A percentile compares a stretch with the other conserved stretches of the same genome.
These are phyloP conservation scores for Geotrichum histeridarum DNA, from an alignment of 1,139 yeast species.

Conservation along the genomic window DNA sequence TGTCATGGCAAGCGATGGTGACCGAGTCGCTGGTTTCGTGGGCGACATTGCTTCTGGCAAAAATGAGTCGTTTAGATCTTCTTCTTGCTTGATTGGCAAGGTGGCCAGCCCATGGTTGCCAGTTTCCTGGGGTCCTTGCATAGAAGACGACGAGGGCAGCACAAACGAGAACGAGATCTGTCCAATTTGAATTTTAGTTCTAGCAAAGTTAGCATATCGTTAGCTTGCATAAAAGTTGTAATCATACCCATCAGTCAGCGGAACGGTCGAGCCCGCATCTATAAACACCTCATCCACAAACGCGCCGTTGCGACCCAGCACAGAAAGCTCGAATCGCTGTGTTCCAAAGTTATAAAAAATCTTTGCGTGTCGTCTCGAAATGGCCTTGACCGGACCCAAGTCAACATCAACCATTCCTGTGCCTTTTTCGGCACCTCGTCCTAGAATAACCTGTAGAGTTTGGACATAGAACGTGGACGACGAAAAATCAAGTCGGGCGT, in stretches of 20 bases:
- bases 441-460: slow-evolving; percentile 86
- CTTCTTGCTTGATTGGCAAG: slow-evolving; percentile 11
- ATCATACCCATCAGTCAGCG: slow-evolving; percentile 52
- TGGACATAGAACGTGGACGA: slow-evolving; percentile 92
- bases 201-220: slow-evolving; percentile 26
- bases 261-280: slow-evolving; percentile 85
- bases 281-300: slow-evolving; percentile 86
- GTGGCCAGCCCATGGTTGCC: slow-evolving; percentile 14
- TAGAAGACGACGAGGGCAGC: slow-evolving; percentile 48
- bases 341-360: slow-evolving; percentile 94
- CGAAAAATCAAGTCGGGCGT: slow-evolving; percentile 89
- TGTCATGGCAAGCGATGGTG: slow-evolving; percentile 9
- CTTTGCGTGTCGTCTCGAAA: slow-evolving; percentile 88
- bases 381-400: slow-evolving; percentile 83
- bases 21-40: background rate
- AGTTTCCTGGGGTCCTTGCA: slow-evolving; percentile 13
- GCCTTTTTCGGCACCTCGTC: slow-evolving; percentile 74
- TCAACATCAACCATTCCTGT: slow-evolving; percentile 71
- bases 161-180: slow-evolving; percentile 84
- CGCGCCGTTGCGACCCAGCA: slow-evolving; percentile 92
- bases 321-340: slow-evolving; percentile 83
- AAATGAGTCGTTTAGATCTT: slow-evolving; percentile 1
- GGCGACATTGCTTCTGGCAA: background rate
- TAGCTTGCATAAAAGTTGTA: background rate
- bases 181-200: slow-evolving; percentile 85